Base-by-base conservation (phyloP, 345 rosid species). In the Hibiscus mutabilis region DNA sequence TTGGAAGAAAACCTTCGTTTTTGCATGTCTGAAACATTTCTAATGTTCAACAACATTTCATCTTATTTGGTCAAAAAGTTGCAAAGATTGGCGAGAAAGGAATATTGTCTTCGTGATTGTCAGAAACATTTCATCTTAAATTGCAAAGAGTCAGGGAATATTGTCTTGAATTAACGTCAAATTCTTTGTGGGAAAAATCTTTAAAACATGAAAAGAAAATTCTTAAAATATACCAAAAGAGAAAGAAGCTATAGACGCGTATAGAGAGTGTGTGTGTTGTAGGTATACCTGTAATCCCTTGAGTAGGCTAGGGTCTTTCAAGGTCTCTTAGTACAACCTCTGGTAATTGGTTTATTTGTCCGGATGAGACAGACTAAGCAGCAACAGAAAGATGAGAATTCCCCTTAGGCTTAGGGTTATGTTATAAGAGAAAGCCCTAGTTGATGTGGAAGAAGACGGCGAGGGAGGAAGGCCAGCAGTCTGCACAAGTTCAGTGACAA, bases 341-440 rank as follows among this genome's bases (percentile, higher is more conserved):
- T 35, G 77, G 21, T 58, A 25, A 58, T 12, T 58, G 61, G 35
- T 13, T 33, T 57, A 10, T 66, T 63, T 51, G 75, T 53, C 21
- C 69, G 24, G 18, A 27, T 67, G 60, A 55, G 35, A 35, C 68
- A 59, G 72, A 67, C 66, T 73, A 66, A 66, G 71, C 71, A 27
- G 71, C 22, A 2, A 66, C 71, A 73, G 71, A 66, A 65, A 46
- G 65, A 42, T 55, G 58, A n/a, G 55, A 66, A 73, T 22, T 55
- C 47, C 56, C 18, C 29, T 37, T 14, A 27, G 69, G 51, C 52
- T 25, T 49, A 13, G 19, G 61, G 29, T 16, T 53, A 31, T 49
- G 52, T 7, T 42, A 2, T 42, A 42, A 63, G 56, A 57, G 46
- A 53, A 58, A 73, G 52, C 76, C 76, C 71, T 73, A 66, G 71